Evolutionary conservation across 1,284 basidiomycete genomes (phyloP).

Genomic region (Malassezia dermatis): DNA sequence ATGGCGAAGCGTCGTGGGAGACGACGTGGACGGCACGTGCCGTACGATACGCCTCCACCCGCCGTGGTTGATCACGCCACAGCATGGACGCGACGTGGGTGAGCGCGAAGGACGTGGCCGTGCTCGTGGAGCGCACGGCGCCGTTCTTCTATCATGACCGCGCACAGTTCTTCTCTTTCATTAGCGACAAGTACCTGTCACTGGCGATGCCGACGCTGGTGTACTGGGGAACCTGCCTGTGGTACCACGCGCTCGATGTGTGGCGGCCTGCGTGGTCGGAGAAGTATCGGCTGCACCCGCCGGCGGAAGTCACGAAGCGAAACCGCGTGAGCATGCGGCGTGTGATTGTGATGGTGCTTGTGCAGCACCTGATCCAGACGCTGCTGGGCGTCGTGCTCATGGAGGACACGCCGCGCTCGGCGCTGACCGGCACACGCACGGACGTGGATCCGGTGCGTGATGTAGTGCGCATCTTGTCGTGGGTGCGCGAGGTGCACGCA

Average conservation of each 20-base stretch:
- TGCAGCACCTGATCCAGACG: slow-evolving; percentile 81
- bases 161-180: neutral
- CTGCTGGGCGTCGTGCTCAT: slow-evolving; percentile 63
- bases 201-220: slow-evolving; percentile 65
- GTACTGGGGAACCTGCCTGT: slow-evolving; percentile 76
- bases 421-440: neutral
- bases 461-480: slow-evolving; percentile 7
- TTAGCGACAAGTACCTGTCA: slow-evolving; percentile 66
- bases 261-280: slow-evolving; percentile 65
- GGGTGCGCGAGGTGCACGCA: slow-evolving; percentile 45
- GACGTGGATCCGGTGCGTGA: slow-evolving; percentile 31
- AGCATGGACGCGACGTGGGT: neutral
- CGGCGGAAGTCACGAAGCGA: slow-evolving; percentile 62
- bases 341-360: slow-evolving; percentile 67
- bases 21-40: neutral
- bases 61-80: neutral
- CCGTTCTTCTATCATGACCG: slow-evolving; percentile 9
- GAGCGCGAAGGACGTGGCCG: slow-evolving; percentile 1
- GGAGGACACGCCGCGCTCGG: slow-evolving; percentile 49
- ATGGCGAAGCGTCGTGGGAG: neutral
- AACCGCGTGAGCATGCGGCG: slow-evolving; percentile 65
- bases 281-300: slow-evolving; percentile 76
- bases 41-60: neutral
- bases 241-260: slow-evolving; percentile 71
- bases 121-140: slow-evolving; percentile 1